Evolutionary conservation across 2,329 filamentous ascomycete genomes (phyloP).

Genomic region (Mariannaea sp.): DNA sequence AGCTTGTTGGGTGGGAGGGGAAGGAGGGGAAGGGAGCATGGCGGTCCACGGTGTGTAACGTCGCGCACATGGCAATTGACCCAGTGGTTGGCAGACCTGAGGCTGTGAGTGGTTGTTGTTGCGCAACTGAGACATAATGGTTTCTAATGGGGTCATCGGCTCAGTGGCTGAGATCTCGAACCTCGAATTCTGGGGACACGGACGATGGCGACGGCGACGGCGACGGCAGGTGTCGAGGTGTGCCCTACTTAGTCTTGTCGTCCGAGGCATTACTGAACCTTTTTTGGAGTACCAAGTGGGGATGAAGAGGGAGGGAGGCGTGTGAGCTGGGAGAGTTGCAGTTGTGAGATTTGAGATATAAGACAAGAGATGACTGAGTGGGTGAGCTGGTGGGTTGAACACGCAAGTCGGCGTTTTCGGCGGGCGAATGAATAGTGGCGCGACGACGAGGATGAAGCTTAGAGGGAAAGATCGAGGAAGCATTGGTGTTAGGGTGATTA

Average conservation of each 20-base stretch:
- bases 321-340: neutral
- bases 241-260: neutral
- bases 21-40: neutral
- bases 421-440: neutral
- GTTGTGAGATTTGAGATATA: neutral
- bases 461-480: neutral
- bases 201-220: neutral
- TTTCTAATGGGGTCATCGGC: slow-evolving; percentile 27
- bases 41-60: slow-evolving; percentile 1
- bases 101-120: slow-evolving; percentile 2
- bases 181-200: slow-evolving; percentile 1
- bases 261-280: neutral
- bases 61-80: slow-evolving; percentile 15
- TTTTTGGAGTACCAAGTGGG: neutral
- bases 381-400: neutral
- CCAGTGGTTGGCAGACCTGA: slow-evolving; percentile 13
- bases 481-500: neutral
- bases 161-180: slow-evolving; percentile 37
- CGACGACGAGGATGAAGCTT: neutral
- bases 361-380: neutral
- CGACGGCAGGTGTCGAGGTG: neutral
- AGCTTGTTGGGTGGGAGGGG: slow-evolving; percentile 9
- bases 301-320: no score
- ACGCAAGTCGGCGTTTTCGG: neutral
- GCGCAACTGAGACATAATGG: slow-evolving; percentile 30